These are phyloP conservation scores for Nigrograna mackinnonii DNA, from an alignment of 2,329 filamentous ascomycete species.

Conservation along the genomic window DNA sequence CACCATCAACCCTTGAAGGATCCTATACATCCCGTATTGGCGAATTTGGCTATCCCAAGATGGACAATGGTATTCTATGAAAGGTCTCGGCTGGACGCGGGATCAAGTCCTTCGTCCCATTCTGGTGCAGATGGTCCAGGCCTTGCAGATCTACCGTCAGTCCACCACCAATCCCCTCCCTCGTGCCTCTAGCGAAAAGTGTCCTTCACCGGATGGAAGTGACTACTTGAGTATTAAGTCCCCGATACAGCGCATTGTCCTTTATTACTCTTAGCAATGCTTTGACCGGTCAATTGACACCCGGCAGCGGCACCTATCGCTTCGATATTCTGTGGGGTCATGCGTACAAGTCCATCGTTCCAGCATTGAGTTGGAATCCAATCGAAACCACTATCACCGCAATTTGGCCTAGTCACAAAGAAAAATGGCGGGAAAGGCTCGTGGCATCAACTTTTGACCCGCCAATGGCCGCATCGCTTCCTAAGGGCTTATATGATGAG, in stretches of 20 bases:
- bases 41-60: constrained; percentile 13
- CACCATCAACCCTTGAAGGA: constrained; percentile 9
- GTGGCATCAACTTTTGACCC: too few relatives aligned
- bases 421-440: too few relatives aligned
- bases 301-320: constrained; percentile 10
- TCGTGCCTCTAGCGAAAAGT: constrained; percentile 4
- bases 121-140: constrained; percentile 6
- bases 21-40: constrained; percentile 5
- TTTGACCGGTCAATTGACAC: not conserved
- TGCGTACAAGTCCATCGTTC: too few relatives aligned
- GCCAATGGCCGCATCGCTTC: too few relatives aligned
- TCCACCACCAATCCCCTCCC: constrained; percentile 14
- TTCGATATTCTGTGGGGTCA: constrained; percentile 15
- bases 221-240: constrained; percentile 2
- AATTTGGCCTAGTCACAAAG: too few relatives aligned
- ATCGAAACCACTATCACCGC: too few relatives aligned
- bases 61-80: constrained; percentile 5
- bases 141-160: constrained; percentile 13
- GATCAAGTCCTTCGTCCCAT: constrained; percentile 6
- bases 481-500: too few relatives aligned
- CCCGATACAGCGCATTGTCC: too few relatives aligned
- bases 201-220: constrained; percentile 23
- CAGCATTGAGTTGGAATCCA: too few relatives aligned
- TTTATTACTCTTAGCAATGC: too few relatives aligned
- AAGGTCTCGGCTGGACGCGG: constrained; percentile 13